Percentiles rank a stretch among this genome's conserved stretches.
Conservation (phyloP, 306 rosid species). For the Dalbergia oliveri region DNA sequence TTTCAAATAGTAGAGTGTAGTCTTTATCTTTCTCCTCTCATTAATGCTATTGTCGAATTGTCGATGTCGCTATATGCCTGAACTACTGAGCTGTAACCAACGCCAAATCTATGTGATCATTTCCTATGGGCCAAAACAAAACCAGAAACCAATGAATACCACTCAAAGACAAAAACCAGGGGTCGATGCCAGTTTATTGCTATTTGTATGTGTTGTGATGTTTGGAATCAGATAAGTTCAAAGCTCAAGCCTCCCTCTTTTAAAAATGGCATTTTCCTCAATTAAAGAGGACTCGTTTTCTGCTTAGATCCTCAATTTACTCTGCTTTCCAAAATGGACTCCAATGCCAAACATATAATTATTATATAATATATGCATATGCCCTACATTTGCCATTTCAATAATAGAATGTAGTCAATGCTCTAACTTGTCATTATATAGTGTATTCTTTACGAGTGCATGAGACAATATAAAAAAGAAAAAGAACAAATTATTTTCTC, state of each 20-base stretch:
- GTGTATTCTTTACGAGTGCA: no score
- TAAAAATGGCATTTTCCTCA: neutral
- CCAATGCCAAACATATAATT: neutral
- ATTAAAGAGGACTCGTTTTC: slow-evolving; percentile 31
- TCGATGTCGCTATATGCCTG: slow-evolving; percentile 12
- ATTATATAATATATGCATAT: neutral
- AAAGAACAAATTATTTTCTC: no score
- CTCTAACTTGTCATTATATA: slow-evolving; percentile 30
- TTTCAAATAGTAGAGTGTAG: slow-evolving; percentile 2
- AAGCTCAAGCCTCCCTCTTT: slow-evolving; percentile 19
- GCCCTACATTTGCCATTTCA: slow-evolving; percentile 24
- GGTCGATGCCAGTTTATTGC: slow-evolving; percentile 43
- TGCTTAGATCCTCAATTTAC: slow-evolving; percentile 50
- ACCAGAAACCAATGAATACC: slow-evolving; percentile 52
- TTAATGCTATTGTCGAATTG: slow-evolving; percentile 46
- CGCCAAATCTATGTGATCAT: neutral
- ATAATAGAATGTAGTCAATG: slow-evolving; percentile 48
- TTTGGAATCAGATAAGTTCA: slow-evolving; percentile 46
- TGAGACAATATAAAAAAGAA: no score
- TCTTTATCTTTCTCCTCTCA: slow-evolving; percentile 29
- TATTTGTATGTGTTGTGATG: neutral
- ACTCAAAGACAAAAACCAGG: slow-evolving; percentile 39
- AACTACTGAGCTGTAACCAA: slow-evolving; percentile 38
- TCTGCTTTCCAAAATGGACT: slow-evolving; percentile 20
- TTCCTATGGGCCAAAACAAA: slow-evolving; percentile 54